phyloP scores from a whole-genome alignment of 2,329 filamentous ascomycete species.

The Alternaria triticina region DNA sequence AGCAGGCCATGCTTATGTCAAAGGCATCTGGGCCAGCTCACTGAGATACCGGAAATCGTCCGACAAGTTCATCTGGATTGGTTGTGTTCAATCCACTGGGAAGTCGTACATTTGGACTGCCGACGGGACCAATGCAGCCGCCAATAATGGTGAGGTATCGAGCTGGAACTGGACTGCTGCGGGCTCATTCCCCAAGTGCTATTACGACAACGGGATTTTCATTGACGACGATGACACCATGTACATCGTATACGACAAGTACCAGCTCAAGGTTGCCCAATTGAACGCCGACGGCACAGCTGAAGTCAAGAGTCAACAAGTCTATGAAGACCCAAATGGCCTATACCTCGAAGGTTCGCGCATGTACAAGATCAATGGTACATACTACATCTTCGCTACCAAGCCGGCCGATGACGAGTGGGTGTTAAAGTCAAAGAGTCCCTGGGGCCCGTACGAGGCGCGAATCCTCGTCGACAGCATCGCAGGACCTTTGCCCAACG shows the following conservation, averaged over 20 bases:
- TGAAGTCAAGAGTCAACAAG: conserved; percentile 53
- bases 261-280: conserved; percentile 58
- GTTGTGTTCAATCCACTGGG: conserved; percentile 57
- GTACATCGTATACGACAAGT: conserved; percentile 63
- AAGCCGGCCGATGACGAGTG: conserved; percentile 55
- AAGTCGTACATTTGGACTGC: conserved; percentile 63
- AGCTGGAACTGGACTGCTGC: conserved; percentile 51
- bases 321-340: conserved; percentile 51
- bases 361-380: conserved; percentile 64
- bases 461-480: conserved; percentile 55
- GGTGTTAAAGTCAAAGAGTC: conserved; percentile 58
- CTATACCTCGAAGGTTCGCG: conserved; percentile 59
- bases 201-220: conserved; percentile 65
- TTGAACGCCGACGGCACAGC: conserved; percentile 57
- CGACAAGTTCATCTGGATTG: conserved; percentile 63
- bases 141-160: conserved; percentile 38
- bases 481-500: conserved; percentile 52
- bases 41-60: conserved; percentile 60
- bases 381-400: conserved; percentile 63
- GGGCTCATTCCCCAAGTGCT: conserved; percentile 54
- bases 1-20: conserved; percentile 54
- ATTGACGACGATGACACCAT: conserved; percentile 66
- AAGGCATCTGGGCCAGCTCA: conserved; percentile 64
- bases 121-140: conserved; percentile 47
- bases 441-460: conserved; percentile 61